Evolutionary conservation across 208 protist species (phyloP).

Genomic region (Tritrichomonas musculus): DNA sequence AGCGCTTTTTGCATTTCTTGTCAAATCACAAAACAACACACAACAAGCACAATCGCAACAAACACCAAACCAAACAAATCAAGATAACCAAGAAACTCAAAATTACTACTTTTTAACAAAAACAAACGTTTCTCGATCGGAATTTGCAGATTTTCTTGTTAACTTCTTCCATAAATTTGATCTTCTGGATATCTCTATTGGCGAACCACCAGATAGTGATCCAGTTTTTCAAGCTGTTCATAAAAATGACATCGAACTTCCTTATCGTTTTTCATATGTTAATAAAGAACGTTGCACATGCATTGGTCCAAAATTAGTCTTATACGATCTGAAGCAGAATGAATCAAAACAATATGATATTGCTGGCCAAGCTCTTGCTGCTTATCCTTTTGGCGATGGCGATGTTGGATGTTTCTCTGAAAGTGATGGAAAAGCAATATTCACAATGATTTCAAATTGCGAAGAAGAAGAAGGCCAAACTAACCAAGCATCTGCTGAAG

Average conservation of each 20-base stretch:
- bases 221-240: background rate
- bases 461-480: slow-evolving; percentile 12
- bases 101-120: too few species aligned
- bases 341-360: background rate
- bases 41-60: too few species aligned
- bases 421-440: background rate
- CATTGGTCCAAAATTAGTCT: background rate
- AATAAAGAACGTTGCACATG: too few species aligned
- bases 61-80: too few species aligned
- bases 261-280: background rate
- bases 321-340: background rate
- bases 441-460: background rate
- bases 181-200: background rate
- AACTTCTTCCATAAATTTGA: background rate
- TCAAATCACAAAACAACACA: background rate
- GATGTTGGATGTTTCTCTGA: background rate
- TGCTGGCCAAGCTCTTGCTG: too few species aligned
- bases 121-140: background rate
- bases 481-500: background rate
- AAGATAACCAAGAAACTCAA: too few species aligned
- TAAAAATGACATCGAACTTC: background rate
- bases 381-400: background rate
- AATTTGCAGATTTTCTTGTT: background rate
- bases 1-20: background rate
- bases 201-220: background rate